Base-by-base conservation (phyloP, 2,329 filamentous ascomycete genomes). In the Didymella exigua region DNA sequence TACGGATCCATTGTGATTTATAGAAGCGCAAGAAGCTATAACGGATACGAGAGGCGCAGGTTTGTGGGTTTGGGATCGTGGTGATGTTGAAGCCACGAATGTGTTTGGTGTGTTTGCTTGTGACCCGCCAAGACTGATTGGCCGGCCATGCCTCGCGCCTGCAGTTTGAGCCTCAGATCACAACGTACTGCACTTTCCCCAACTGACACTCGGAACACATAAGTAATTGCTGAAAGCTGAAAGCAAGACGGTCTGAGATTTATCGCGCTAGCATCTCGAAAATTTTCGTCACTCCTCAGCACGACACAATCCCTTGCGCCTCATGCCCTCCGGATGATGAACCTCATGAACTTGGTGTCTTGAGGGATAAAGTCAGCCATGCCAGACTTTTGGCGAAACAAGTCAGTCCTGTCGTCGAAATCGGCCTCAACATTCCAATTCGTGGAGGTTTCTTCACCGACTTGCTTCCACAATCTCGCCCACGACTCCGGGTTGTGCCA, bases 1-100 rank as follows among this genome's bases (percentile, higher is more conserved):
- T 86, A 88, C 41, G 85, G 85, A 75, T 88, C 85, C 65, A 69
- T 78, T 29, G 14, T 63, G 56, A 11, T 27, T 23, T 11, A 31
- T 21, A 30, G 8, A 45, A 43, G 44, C 31, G 48, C 23, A 23
- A 37, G 18, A 49, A 30, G 37, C 16, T 49, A 29, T 30, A 50
- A 56, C 31, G 36, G 43, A 48, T 40, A 16, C 9, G 38, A 11
- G 26, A 9, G 40, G n/a, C n/a, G n/a, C n/a, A 30, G 41, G 23
- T 41, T 43, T 26, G 37, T 47, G 37, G 42, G 37, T 42, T 54
- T 44, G 46, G 34, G 53, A 37, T 48, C 37, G 57, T 61, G 37
- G 56, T 62, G 45, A 23, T 63, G 60, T 65, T 67, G 63, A 70
- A 66, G 69, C 65, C 70, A 69, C 68, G 67, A 66, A 63, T 59